These are phyloP conservation scores for Globisporangium cylindrosporum DNA, from an alignment of 352 stramenopile species.

Conservation along the genomic window DNA sequence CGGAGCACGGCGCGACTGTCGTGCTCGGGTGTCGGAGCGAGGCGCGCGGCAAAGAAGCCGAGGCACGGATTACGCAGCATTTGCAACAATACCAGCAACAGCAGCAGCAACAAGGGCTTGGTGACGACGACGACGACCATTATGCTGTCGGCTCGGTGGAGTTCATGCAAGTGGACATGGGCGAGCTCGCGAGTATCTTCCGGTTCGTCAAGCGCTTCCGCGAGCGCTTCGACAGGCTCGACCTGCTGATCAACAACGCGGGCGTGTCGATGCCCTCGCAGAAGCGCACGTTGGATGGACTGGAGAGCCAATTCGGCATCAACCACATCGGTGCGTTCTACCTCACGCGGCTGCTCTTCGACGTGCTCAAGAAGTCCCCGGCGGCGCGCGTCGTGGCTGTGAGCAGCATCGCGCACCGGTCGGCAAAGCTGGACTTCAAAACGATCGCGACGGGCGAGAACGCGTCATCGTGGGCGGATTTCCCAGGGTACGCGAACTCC, in stretches of 20 bases:
- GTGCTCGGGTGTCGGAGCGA: conserved; percentile 75
- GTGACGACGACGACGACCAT: conserved; percentile 16
- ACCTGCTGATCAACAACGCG: conserved; percentile 36
- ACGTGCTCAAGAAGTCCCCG: conserved; percentile 24
- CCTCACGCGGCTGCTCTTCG: conserved; percentile 41
- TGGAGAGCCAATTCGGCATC: conserved; percentile 47
- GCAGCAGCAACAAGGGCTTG: neutral
- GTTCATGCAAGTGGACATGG: conserved; percentile 29
- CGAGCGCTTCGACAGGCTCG: conserved; percentile 19
- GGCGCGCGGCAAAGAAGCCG: conserved; percentile 22
- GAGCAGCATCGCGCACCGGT: conserved; percentile 34
- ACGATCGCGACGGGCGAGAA: conserved; percentile 7
- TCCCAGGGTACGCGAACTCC: conserved; percentile 46
- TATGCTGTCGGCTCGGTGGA: conserved; percentile 9
- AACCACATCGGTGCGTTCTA: conserved; percentile 54
- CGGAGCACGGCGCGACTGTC: conserved; percentile 51
- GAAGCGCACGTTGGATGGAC: conserved; percentile 18
- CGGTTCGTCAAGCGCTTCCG: conserved; percentile 20
- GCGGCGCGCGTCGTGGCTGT: conserved; percentile 33
- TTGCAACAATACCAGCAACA: conserved; percentile 5
- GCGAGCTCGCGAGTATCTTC: conserved; percentile 19
- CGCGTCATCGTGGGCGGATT: conserved; percentile 17
- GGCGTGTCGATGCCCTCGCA: conserved; percentile 22
- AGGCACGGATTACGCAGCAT: conserved; percentile 22
- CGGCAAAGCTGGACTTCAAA: conserved; percentile 15